Evolutionary conservation across 768 basidiomycete genomes (phyloP).

Genomic region (Suillus plorans): DNA sequence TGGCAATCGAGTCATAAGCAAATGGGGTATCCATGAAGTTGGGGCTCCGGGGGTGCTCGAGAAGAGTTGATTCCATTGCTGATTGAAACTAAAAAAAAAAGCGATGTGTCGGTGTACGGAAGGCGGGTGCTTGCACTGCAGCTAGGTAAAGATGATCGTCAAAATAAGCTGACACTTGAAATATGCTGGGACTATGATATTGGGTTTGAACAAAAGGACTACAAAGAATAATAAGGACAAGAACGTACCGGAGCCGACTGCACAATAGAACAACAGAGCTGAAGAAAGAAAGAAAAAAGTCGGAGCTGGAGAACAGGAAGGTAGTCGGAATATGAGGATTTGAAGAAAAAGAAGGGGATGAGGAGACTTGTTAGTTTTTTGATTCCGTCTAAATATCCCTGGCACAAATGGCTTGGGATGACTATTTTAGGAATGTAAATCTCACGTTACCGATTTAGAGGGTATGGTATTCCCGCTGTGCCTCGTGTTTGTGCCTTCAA

Average conservation of each 20-base stretch:
- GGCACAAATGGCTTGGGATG: constrained; percentile 2
- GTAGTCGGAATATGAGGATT: constrained; percentile 28
- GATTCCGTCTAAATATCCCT: constrained; percentile 35
- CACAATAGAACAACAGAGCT: constrained; percentile 35
- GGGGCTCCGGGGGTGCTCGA: constrained; percentile 51
- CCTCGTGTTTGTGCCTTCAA: constrained; percentile 29
- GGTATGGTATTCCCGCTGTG: constrained; percentile 21
- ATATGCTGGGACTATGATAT: constrained; percentile 28
- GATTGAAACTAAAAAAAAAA: constrained; percentile 10
- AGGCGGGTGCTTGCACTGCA: constrained; percentile 46
- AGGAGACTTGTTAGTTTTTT: constrained; percentile 20
- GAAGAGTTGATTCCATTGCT: constrained; percentile 48
- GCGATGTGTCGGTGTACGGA: constrained; percentile 14
- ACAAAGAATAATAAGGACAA: neutral
- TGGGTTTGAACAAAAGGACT: constrained; percentile 5
- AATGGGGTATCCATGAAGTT: constrained; percentile 50
- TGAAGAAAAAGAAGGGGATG: constrained; percentile 18
- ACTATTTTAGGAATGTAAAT: constrained; percentile 13
- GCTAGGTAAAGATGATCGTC: constrained; percentile 36
- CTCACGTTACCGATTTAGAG: constrained; percentile 14
- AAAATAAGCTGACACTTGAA: constrained; percentile 31
- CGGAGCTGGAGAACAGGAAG: constrained; percentile 39
- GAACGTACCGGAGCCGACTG: constrained; percentile 21
- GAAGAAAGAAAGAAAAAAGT: constrained; percentile 34
- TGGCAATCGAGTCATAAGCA: constrained; percentile 44